Evolutionary conservation across 441 rosid species (phyloP), one percentile per base, ranked within the genome.

Genomic region (Populus hybrid): DNA sequence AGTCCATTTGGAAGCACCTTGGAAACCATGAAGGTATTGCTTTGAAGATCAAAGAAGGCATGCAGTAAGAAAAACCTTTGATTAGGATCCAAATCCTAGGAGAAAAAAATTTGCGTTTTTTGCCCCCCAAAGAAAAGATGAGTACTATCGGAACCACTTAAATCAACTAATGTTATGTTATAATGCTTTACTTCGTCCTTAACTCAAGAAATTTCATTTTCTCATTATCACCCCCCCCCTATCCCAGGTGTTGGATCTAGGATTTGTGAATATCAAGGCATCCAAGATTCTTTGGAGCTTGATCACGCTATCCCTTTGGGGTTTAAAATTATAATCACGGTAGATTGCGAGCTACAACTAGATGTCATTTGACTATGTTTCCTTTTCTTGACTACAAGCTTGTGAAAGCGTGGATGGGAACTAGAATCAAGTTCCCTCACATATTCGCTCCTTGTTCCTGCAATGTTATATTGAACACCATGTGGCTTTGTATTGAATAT

Each of bases 1-100:
- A 28, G 72, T 69, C 54, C 23, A n/a, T 40, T 38, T 42, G 11
- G 65, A 57, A 73, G 28, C 35, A 36, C 20, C 8, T 20, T n/a
- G 74, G 54, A 42, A 23, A 38, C n/a, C 23, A 69, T 36, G 68
- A 9, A 78, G 70, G 42, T 72, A 24, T 24, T n/a, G 24, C 54
- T 42, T 32, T 20, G 75, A 66, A 72, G 72, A 64, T 68, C 73
- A 46, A 75, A 26, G 35, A 68, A 72, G 79, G 77, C 75, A 59
- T 61, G 74, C 70, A 9, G 34, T 35, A 36, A 12, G 50, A 28
- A 35, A 16, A 26, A 24, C 12, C 30, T 34, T 34, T n/a, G 32
- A 38, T 10, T n/a, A 70, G 42, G 73, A 3, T 59, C 11, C 6
- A 69, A 26, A 14, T 12, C 30, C 4, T 36, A 63, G 35, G 21